Conservation (phyloP, 2,329 filamentous ascomycete species). For the Hawksworthiomyces lignivorus region DNA sequence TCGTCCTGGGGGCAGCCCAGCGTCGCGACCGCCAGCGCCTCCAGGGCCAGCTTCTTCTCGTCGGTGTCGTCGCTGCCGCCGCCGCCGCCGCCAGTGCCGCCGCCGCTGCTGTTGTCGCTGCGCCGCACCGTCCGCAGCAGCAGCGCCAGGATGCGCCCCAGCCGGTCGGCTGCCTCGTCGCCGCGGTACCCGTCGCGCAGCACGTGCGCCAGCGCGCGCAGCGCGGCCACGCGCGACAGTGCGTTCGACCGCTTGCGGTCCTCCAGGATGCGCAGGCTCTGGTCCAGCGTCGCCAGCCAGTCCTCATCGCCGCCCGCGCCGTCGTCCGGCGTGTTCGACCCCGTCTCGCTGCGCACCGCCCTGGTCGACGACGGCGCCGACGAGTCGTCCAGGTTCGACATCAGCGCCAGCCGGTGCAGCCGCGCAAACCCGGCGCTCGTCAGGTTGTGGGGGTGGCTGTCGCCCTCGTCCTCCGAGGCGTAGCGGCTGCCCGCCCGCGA, state of each 20-base stretch:
- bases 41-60: slow-evolving; percentile 63
- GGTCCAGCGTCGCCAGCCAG: slow-evolving; percentile 57
- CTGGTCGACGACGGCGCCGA: no score
- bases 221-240: slow-evolving; percentile 58
- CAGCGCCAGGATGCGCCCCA: slow-evolving; percentile 54
- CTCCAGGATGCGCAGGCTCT: slow-evolving; percentile 63
- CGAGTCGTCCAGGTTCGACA: no score
- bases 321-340: slow-evolving; percentile 39
- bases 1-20: slow-evolving; percentile 46
- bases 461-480: slow-evolving; percentile 55
- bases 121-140: slow-evolving; percentile 64
- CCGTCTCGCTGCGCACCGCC: not conserved
- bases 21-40: slow-evolving; percentile 63
- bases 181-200: slow-evolving; percentile 62
- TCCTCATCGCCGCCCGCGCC: slow-evolving; percentile 33
- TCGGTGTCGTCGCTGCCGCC: slow-evolving; percentile 58
- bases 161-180: slow-evolving; percentile 50
- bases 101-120: slow-evolving; percentile 58
- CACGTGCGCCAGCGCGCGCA: slow-evolving; percentile 55
- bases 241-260: slow-evolving; percentile 70
- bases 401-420: no score
- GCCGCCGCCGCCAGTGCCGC: slow-evolving; percentile 59
- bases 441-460: no score
- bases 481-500: slow-evolving; percentile 51
- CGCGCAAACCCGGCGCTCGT: no score